Conservation (phyloP, 192 early-diverging fungal genomes). For the Coemansia umbellata region DNA sequence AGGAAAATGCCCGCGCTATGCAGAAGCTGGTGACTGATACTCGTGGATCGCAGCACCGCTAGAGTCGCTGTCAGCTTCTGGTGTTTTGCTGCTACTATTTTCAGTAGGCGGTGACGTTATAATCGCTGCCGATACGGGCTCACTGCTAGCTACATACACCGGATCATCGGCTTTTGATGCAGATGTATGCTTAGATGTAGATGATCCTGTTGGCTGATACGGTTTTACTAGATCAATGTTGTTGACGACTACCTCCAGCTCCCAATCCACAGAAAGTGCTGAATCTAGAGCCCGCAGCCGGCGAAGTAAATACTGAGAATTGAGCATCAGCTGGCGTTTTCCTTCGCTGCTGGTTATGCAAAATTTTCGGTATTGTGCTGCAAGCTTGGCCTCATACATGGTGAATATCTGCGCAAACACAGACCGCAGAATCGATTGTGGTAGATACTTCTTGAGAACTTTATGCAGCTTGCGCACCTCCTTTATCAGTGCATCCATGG, state of each 20-base stretch:
- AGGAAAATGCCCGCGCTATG: no score
- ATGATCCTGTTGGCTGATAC: conserved; percentile 19
- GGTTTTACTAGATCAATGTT: conserved; percentile 67
- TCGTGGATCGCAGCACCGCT: no score
- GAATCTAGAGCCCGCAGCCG: conserved; percentile 64
- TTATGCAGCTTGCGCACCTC: conserved; percentile 89
- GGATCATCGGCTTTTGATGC: no score
- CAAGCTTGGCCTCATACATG: conserved; percentile 71
- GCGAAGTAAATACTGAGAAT: conserved; percentile 69
- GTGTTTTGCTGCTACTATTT: no score
- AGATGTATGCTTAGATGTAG: no score
- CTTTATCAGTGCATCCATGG: conserved; percentile 85
- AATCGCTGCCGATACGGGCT: no score
- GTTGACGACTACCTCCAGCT: conserved; percentile 75
- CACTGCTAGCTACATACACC: no score
- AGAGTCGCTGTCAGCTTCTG: no score
- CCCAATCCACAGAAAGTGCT: conserved; percentile 68
- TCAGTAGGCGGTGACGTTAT: no score
- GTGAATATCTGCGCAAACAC: conserved; percentile 79
- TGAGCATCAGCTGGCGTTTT: conserved; percentile 66
- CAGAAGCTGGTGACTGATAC: no score
- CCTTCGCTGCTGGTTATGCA: conserved; percentile 37
- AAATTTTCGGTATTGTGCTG: conserved; percentile 28
- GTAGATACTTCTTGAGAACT: conserved; percentile 84
- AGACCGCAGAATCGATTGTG: conserved; percentile 60